phyloP scores from a whole-genome alignment of 1,139 yeast genomes.

The Pichia sp. region DNA sequence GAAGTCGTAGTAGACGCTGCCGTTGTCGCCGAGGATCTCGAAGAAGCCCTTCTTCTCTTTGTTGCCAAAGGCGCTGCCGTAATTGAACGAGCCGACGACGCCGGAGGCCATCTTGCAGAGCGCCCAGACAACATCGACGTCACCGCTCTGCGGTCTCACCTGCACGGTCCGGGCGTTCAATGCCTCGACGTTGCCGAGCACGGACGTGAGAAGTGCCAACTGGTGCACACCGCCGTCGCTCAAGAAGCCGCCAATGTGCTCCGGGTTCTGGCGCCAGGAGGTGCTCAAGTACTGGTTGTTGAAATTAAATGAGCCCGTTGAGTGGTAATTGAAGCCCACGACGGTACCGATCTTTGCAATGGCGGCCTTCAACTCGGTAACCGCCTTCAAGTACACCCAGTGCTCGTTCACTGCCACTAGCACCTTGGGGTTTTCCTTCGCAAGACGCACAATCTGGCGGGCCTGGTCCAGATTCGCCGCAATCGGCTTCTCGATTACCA shows the following conservation, averaged over 20 bases:
- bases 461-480: conserved; percentile 84
- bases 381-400: conserved; percentile 67
- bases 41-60: conserved; percentile 63
- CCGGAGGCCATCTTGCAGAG: conserved; percentile 54
- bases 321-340: conserved; percentile 69
- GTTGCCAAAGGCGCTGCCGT: conserved; percentile 86
- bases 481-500: conserved; percentile 83
- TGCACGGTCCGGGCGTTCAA: conserved; percentile 74
- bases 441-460: conserved; percentile 62
- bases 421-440: conserved; percentile 52
- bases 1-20: conserved; percentile 66
- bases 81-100: conserved; percentile 80
- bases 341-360: conserved; percentile 71
- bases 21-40: conserved; percentile 71
- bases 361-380: conserved; percentile 47
- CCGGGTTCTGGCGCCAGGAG: conserved; percentile 44
- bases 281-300: conserved; percentile 53
- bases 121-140: conserved; percentile 73
- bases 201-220: conserved; percentile 75
- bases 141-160: conserved; percentile 68
- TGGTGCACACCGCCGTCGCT: conserved; percentile 97
- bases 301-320: conserved; percentile 75
- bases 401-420: conserved; percentile 71
- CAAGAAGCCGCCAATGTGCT: conserved; percentile 85
- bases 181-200: conserved; percentile 68